Evolutionary conservation across 176 grass and related monocot genomes (phyloP).

Genomic region (Lolium multiflorum): DNA sequence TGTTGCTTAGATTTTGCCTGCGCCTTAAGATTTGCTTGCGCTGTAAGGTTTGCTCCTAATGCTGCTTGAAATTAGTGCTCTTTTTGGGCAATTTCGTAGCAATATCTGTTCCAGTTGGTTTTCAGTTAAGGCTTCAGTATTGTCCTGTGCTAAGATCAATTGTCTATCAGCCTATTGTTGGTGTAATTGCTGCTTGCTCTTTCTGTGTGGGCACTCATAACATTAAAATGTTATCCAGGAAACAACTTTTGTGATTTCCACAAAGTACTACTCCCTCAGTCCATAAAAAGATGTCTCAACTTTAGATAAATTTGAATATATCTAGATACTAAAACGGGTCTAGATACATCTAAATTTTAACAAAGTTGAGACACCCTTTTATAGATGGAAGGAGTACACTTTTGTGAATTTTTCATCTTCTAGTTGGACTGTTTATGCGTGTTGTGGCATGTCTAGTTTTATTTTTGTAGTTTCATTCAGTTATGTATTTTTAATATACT

Average conservation of each 20-base stretch:
- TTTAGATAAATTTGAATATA: no score
- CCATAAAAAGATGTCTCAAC: no score
- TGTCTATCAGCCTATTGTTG: neutral
- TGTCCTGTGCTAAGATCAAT: neutral
- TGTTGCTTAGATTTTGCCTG: neutral
- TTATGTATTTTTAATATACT: neutral
- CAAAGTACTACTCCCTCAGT: no score
- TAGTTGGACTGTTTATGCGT: neutral
- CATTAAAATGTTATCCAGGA: neutral
- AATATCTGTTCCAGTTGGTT: neutral
- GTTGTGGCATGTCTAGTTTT: neutral
- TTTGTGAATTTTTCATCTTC: no score
- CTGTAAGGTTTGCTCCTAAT: constrained; percentile 7
- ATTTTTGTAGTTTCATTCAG: constrained; percentile 6
- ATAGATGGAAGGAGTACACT: no score
- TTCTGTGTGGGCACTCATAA: neutral
- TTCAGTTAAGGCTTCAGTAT: constrained; percentile 6
- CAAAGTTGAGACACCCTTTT: no score
- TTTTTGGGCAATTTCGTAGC: neutral
- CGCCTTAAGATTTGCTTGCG: constrained; percentile 1
- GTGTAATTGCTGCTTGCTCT: neutral
- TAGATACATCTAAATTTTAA: no score
- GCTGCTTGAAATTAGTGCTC: neutral
- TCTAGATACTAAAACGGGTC: no score
- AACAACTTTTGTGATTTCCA: neutral